Conservation (phyloP, 352 stramenopile species). For the Phytophthora europaea region DNA sequence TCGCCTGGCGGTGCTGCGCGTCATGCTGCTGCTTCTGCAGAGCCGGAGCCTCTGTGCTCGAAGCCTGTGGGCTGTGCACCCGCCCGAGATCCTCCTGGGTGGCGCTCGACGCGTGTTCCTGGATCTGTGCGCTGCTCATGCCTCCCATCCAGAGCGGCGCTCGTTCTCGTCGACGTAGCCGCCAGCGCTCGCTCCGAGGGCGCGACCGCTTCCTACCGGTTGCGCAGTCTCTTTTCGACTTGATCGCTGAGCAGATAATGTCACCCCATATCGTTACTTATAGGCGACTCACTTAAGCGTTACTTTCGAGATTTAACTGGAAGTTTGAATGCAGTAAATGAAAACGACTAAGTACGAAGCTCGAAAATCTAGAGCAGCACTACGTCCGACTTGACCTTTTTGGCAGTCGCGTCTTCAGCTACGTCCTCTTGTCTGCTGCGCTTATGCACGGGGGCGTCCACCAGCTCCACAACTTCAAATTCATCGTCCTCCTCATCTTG, state of each 20-base stretch:
- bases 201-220: background rate
- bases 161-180: background rate
- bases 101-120: slow-evolving; percentile 22
- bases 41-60: slow-evolving; percentile 3
- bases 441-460: slow-evolving; percentile 34
- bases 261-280: background rate
- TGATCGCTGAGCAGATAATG: background rate
- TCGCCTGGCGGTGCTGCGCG: background rate
- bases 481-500: slow-evolving; percentile 36
- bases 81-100: slow-evolving; percentile 7
- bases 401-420: slow-evolving; percentile 15
- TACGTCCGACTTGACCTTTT: slow-evolving; percentile 39
- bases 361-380: slow-evolving; percentile 32
- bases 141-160: slow-evolving; percentile 6
- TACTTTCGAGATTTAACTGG: no score
- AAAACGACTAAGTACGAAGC: slow-evolving; percentile 35
- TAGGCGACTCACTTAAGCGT: no score
- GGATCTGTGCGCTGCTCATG: slow-evolving; percentile 36
- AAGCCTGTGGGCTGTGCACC: background rate
- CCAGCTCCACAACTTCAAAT: slow-evolving; percentile 38
- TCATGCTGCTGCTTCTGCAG: slow-evolving; percentile 12
- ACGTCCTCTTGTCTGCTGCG: slow-evolving; percentile 20
- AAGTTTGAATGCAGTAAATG: background rate
- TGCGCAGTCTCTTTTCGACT: background rate
- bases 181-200: slow-evolving; percentile 9